phyloP scores from a whole-genome alignment of 495 filamentous ascomycete genomes.

The Tuber aestivum region DNA sequence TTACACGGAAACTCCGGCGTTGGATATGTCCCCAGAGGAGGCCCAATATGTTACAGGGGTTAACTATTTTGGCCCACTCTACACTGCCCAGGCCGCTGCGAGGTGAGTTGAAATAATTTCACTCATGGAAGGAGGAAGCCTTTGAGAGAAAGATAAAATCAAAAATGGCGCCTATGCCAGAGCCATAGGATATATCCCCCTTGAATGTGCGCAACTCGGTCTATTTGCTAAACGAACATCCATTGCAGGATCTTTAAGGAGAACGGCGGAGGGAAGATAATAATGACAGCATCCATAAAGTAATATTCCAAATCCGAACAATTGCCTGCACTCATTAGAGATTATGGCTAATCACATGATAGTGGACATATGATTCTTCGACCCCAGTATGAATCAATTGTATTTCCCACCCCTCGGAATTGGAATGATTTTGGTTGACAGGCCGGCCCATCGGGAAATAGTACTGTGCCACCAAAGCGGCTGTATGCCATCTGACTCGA shows the following conservation, averaged over 20 bases:
- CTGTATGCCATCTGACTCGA: constrained; percentile 72
- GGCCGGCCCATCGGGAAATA: constrained; percentile 2
- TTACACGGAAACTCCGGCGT: constrained; percentile 36
- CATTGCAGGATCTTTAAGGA: constrained; percentile 35
- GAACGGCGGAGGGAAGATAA: constrained; percentile 39
- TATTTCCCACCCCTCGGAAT: constrained; percentile 8
- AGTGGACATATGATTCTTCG: constrained; percentile 41
- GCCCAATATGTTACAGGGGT: constrained; percentile 36
- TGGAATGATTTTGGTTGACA: background rate
- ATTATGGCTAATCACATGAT: constrained; percentile 21
- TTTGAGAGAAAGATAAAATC: background rate
- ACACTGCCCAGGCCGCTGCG: constrained; percentile 39
- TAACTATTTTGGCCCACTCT: constrained; percentile 40
- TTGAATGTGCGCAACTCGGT: background rate
- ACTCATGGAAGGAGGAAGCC: background rate
- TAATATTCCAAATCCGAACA: constrained; percentile 9
- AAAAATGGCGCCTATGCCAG: too few relatives aligned
- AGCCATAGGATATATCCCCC: too few relatives aligned
- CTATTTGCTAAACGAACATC: background rate
- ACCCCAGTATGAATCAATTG: constrained; percentile 41
- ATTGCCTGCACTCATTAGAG: background rate
- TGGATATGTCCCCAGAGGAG: constrained; percentile 38
- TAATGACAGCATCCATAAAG: constrained; percentile 42
- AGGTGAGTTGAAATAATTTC: constrained; percentile 20
- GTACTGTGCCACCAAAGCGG: constrained; percentile 61